These are phyloP conservation scores for Hamamelis virginiana DNA, from an alignment of 164 flowering plant species.

Conservation along the genomic window DNA sequence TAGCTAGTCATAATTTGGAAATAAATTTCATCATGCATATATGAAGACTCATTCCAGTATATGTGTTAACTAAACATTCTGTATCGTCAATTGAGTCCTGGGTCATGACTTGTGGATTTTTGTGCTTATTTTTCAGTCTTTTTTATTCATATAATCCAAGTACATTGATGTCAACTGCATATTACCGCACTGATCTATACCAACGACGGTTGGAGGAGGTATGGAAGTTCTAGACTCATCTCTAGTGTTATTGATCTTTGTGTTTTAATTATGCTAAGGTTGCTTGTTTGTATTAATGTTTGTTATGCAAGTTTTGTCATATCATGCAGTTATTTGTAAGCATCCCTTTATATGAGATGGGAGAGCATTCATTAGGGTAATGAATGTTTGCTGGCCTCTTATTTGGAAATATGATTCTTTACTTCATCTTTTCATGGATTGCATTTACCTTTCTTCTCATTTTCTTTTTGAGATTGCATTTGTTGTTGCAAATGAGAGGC, in stretches of 20 bases:
- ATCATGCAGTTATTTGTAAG: background rate
- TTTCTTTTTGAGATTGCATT: too few relatives aligned
- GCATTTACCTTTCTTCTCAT: too few relatives aligned
- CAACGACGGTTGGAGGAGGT: slow-evolving; percentile 66
- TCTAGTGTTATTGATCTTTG: background rate
- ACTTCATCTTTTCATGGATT: too few relatives aligned
- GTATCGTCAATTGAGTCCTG: background rate
- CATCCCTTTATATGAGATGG: too few relatives aligned
- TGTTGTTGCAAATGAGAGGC: too few relatives aligned
- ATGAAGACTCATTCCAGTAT: too few relatives aligned
- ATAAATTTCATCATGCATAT: too few relatives aligned
- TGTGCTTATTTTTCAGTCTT: slow-evolving; percentile 57
- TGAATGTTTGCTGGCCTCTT: too few relatives aligned
- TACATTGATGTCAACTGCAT: slow-evolving; percentile 86
- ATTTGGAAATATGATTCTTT: too few relatives aligned
- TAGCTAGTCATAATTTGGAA: too few relatives aligned
- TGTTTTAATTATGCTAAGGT: background rate
- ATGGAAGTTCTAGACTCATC: background rate
- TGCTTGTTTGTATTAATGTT: background rate
- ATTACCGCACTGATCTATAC: slow-evolving; percentile 80
- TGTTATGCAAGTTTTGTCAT: background rate
- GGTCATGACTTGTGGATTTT: slow-evolving; percentile 1
- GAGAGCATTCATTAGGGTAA: too few relatives aligned
- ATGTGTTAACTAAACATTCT: too few relatives aligned
- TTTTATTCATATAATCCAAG: slow-evolving; percentile 75